Evolutionary conservation across 345 rosid genomes (phyloP), one percentile per base, ranked within the genome.

Genomic region (Cardamine chenopodiifolia): DNA sequence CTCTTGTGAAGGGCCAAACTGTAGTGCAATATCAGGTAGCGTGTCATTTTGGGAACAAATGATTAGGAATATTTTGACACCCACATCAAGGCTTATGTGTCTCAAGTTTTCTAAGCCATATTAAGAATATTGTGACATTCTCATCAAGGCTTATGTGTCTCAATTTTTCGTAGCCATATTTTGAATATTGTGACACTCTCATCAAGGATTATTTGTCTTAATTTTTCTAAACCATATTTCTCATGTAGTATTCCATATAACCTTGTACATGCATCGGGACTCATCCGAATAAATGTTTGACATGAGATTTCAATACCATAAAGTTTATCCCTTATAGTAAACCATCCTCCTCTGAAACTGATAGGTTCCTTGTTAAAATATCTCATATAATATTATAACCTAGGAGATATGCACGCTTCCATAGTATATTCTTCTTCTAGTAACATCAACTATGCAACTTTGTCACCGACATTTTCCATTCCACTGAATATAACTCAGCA

Each of bases 41-140:
- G 23, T 31, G 8, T 32, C 42, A 58, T 31, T 57, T 17, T 57
- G 8, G 4, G 23, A 12, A 28, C 37, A 55, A 14, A 15, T 55
- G 34, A 55, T 26, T 7, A 55, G 60, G n/a, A 55, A 55, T n/a
- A 55, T 55, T 55, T n/a, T n/a, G n/a, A n/a, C n/a, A n/a, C n/a
- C n/a, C n/a, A n/a, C n/a, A n/a, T n/a, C n/a, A n/a, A n/a, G n/a
- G n/a, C n/a, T n/a, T n/a, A n/a, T n/a, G n/a, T n/a, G n/a, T n/a
- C n/a, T n/a, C n/a, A n/a, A n/a, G n/a, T n/a, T n/a, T n/a, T n/a
- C n/a, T n/a, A n/a, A n/a, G n/a, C n/a, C n/a, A n/a, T n/a, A n/a
- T n/a, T n/a, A n/a, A n/a, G n/a, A n/a, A n/a, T n/a, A n/a, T n/a
- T n/a, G n/a, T n/a, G n/a, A n/a, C n/a, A n/a, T n/a, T n/a, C n/a